Conservation (phyloP, 2,329 filamentous ascomycete genomes). For the Moelleriella libera region DNA sequence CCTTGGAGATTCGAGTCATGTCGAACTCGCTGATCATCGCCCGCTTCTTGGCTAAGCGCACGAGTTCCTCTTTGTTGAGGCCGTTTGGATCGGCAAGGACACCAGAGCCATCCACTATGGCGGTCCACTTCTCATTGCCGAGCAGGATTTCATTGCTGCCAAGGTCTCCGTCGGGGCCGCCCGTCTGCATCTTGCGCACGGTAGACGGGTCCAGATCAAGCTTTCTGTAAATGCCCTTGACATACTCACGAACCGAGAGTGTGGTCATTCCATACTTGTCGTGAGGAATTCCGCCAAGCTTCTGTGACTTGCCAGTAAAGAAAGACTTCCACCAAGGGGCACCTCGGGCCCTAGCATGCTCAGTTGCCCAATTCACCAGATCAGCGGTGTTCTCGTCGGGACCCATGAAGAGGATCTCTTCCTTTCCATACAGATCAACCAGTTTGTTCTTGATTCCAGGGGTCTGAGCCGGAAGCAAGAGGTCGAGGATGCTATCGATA, state of each 20-base stretch:
- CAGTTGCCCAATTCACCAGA: slow-evolving; percentile 95
- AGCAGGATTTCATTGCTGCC: slow-evolving; percentile 97
- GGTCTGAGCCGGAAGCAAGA: slow-evolving; percentile 76
- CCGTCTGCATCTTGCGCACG: slow-evolving; percentile 91
- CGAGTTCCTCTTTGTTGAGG: slow-evolving; percentile 68
- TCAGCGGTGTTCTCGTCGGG: slow-evolving; percentile 98
- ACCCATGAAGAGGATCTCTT: slow-evolving; percentile 97
- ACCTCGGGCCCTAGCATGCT: slow-evolving; percentile 74
- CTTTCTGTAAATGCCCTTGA: slow-evolving; percentile 95
- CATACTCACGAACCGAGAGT: slow-evolving; percentile 87
- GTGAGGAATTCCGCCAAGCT: slow-evolving; percentile 90
- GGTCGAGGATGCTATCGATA: slow-evolving; percentile 94
- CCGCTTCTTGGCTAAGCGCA: slow-evolving; percentile 72
- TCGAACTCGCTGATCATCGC: slow-evolving; percentile 88
- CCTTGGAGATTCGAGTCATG: slow-evolving; percentile 64
- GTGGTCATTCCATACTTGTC: slow-evolving; percentile 97
- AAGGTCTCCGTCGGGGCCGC: slow-evolving; percentile 89
- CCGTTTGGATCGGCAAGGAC: slow-evolving; percentile 90
- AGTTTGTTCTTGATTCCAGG: slow-evolving; percentile 99
- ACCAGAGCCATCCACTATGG: slow-evolving; percentile 91
- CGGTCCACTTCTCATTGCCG: slow-evolving; percentile 87
- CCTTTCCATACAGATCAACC: slow-evolving; percentile 84
- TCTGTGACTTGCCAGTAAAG: slow-evolving; percentile 97
- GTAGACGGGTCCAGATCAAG: slow-evolving; percentile 72
- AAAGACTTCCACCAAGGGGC: slow-evolving; percentile 99